These are phyloP conservation scores for Heimioporus retisporus DNA, from an alignment of 1,284 basidiomycete genomes.

Conservation along the genomic window DNA sequence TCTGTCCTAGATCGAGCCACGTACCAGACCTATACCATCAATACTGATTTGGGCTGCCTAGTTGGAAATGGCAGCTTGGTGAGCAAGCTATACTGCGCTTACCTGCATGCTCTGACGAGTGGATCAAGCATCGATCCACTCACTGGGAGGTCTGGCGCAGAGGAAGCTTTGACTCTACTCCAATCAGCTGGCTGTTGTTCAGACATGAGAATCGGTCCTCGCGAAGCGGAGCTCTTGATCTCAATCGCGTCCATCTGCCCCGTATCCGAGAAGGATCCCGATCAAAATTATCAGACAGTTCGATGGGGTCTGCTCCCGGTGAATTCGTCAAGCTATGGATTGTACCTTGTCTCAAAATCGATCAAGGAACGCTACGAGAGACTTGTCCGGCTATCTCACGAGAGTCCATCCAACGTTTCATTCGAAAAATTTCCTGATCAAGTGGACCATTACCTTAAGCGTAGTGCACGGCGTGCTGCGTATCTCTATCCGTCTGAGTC, in stretches of 20 bases:
- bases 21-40: constrained; percentile 52
- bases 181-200: constrained; percentile 50
- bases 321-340: constrained; percentile 31
- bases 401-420: neutral
- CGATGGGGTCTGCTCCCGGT: constrained; percentile 27
- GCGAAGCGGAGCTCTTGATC: constrained; percentile 44
- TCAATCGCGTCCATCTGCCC: constrained; percentile 51
- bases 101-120: constrained; percentile 58
- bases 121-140: constrained; percentile 55
- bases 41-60: constrained; percentile 51
- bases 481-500: constrained; percentile 20
- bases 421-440: constrained; percentile 17
- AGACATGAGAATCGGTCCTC: constrained; percentile 46
- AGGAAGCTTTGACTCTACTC: constrained; percentile 55
- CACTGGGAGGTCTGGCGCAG: constrained; percentile 55
- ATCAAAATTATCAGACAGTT: too few relatives aligned
- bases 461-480: constrained; percentile 21
- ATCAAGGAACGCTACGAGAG: constrained; percentile 45
- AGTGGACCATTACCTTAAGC: constrained; percentile 24
- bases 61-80: constrained; percentile 43
- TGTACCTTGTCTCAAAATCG: constrained; percentile 33
- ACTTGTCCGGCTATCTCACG: constrained; percentile 28
- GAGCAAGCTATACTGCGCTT: constrained; percentile 50
- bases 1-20: constrained; percentile 12
- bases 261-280: constrained; percentile 57